A percentile compares a stretch with the other conserved stretches of the same genome.
These are phyloP conservation scores for Oryza glumipatula DNA, from an alignment of 176 grass and related monocot species.

Conservation along the genomic window DNA sequence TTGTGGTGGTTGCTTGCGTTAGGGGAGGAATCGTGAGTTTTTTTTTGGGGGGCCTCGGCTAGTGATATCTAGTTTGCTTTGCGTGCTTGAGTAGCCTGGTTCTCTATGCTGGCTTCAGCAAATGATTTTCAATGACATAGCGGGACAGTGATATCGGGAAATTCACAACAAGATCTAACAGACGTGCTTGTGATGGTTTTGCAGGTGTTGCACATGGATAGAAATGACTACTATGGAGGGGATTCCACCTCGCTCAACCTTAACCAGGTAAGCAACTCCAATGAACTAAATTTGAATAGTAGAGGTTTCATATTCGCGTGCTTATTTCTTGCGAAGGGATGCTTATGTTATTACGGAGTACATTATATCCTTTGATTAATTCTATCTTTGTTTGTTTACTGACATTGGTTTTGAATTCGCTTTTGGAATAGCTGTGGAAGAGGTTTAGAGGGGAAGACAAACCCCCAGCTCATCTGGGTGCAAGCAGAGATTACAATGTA, in stretches of 20 bases:
- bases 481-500: constrained; percentile 94
- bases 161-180: constrained; percentile 13
- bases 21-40: background rate
- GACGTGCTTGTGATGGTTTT: constrained; percentile 30
- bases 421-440: constrained; percentile 73
- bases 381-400: background rate
- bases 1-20: background rate
- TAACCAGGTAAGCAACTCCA: constrained; percentile 57
- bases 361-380: constrained; percentile 19
- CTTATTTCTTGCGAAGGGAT: constrained; percentile 14
- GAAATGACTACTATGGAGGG: constrained; percentile 95
- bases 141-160: background rate
- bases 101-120: background rate
- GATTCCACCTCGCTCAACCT: constrained; percentile 94
- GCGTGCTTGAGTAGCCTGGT: background rate
- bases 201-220: constrained; percentile 95
- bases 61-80: background rate
- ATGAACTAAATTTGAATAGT: constrained; percentile 11
- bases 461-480: constrained; percentile 72
- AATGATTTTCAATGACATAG: background rate
- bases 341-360: background rate
- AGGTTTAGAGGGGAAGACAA: constrained; percentile 92
- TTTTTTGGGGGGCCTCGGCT: background rate
- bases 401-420: constrained; percentile 28
- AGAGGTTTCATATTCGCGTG: background rate